These are phyloP conservation scores for Cystofilobasidium capitatum DNA, from an alignment of 768 basidiomycete genomes.

Conservation along the genomic window DNA sequence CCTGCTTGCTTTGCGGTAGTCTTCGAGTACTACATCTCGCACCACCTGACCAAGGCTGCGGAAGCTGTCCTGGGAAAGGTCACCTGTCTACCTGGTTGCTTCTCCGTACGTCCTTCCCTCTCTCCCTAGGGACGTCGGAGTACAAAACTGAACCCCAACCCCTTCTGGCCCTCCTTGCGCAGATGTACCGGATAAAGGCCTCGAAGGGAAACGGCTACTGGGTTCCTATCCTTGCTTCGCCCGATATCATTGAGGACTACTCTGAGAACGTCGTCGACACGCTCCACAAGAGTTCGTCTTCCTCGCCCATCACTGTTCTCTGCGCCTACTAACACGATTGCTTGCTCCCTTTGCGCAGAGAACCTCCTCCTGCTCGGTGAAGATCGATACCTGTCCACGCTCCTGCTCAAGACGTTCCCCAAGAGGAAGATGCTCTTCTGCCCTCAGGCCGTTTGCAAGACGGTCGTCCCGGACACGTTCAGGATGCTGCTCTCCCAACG, in stretches of 20 bases:
- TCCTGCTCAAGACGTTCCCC: constrained; percentile 98
- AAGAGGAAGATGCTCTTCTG: constrained; percentile 99
- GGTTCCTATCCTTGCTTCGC: constrained; percentile 97
- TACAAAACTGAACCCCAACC: neutral
- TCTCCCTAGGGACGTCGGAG: too few relatives aligned
- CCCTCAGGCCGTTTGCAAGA: constrained; percentile 98
- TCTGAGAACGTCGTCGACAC: constrained; percentile 99
- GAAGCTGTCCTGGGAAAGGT: constrained; percentile 99
- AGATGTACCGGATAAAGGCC: constrained; percentile 97
- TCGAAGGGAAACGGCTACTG: constrained; percentile 98
- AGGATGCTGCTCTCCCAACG: constrained; percentile 85
- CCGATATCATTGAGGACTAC: constrained; percentile 96
- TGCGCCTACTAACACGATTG: neutral
- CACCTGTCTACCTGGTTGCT: constrained; percentile 97
- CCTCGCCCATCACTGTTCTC: neutral
- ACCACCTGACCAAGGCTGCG: constrained; percentile 97
- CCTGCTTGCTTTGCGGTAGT: constrained; percentile 46
- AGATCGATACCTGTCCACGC: constrained; percentile 96
- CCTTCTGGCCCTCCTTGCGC: constrained; percentile 39
- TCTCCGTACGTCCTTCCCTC: constrained; percentile 40
- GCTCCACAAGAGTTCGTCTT: constrained; percentile 66
- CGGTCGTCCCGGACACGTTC: constrained; percentile 95
- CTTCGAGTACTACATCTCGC: constrained; percentile 99
- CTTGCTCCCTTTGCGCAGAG: constrained; percentile 40
- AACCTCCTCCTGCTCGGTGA: constrained; percentile 93